phyloP scores from a whole-genome alignment of 805 yeast species.

The Tetrapisispora taiwanensis region DNA sequence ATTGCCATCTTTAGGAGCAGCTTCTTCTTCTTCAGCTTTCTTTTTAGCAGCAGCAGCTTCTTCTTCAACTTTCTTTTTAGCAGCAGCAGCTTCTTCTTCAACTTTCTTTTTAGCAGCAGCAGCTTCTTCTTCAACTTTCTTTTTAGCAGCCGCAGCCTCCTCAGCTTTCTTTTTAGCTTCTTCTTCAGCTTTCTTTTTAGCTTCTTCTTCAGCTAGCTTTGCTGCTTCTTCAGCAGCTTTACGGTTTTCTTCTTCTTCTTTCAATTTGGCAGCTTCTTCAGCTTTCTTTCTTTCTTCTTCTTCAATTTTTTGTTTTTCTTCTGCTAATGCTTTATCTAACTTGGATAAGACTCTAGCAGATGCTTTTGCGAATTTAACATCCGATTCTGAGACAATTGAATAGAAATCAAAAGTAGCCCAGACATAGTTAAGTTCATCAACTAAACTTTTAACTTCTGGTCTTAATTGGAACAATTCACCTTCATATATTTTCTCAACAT shows the following conservation, averaged over 20 bases:
- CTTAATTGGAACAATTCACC: not conserved
- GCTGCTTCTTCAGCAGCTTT: slow-evolving; percentile 1
- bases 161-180: not conserved
- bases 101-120: not conserved
- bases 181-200: not conserved
- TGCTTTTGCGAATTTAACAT: not conserved
- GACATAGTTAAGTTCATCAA: not conserved
- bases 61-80: not conserved
- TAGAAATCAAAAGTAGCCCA: slow-evolving; percentile 1
- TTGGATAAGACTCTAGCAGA: not conserved
- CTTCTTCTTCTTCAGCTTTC: not conserved
- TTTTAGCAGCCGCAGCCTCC: not conserved
- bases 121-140: not conserved
- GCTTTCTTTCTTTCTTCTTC: not conserved
- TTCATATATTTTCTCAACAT: not conserved
- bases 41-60: too few species aligned
- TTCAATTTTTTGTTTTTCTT: not conserved
- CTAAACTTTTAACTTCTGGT: not conserved
- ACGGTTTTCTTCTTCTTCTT: not conserved
- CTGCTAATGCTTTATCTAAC: not conserved
- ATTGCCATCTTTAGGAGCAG: too few species aligned
- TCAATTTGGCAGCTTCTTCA: not conserved
- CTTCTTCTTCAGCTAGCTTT: not conserved
- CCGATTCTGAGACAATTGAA: not conserved
- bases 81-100: too few species aligned